Evolutionary conservation across 1,284 basidiomycete species (phyloP).

Genomic region (Puccinia polysora): DNA sequence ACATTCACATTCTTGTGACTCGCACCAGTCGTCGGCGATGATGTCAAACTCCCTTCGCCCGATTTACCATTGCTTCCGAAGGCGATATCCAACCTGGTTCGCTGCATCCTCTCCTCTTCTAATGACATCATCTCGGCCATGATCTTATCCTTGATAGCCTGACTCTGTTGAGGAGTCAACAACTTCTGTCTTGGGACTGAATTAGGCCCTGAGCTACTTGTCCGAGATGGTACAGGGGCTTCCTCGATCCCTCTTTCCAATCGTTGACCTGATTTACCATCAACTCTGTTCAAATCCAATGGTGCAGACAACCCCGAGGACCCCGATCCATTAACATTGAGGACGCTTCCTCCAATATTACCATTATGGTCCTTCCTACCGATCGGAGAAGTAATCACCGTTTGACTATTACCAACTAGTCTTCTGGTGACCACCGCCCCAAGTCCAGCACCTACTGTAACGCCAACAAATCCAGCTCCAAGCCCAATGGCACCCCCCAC

Average conservation of each 20-base stretch:
- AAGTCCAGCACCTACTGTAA: slow-evolving; percentile 50
- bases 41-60: background rate
- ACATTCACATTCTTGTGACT: slow-evolving; percentile 54
- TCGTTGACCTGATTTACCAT: background rate
- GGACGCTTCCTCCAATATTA: background rate
- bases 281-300: slow-evolving; percentile 45
- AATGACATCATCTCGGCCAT: slow-evolving; percentile 98
- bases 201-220: slow-evolving; percentile 38
- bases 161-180: slow-evolving; percentile 71
- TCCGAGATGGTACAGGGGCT: slow-evolving; percentile 22
- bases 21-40: slow-evolving; percentile 48
- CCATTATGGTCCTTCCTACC: slow-evolving; percentile 40
- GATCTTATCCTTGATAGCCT: slow-evolving; percentile 86
- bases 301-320: slow-evolving; percentile 45
- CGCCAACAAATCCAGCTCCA: slow-evolving; percentile 49
- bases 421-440: slow-evolving; percentile 47
- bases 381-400: slow-evolving; percentile 33
- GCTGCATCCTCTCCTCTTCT: slow-evolving; percentile 91
- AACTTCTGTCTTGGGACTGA: slow-evolving; percentile 49
- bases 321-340: slow-evolving; percentile 44
- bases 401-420: slow-evolving; percentile 18
- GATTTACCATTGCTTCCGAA: slow-evolving; percentile 6
- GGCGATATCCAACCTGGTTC: slow-evolving; percentile 68
- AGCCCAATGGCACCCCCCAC: slow-evolving; percentile 50
- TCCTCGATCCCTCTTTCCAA: slow-evolving; percentile 48